Percentiles rank a stretch among this genome's conserved stretches.
Evolutionary conservation across 306 rosid species (phyloP).

Genomic region (Citrullus colocynthis): DNA sequence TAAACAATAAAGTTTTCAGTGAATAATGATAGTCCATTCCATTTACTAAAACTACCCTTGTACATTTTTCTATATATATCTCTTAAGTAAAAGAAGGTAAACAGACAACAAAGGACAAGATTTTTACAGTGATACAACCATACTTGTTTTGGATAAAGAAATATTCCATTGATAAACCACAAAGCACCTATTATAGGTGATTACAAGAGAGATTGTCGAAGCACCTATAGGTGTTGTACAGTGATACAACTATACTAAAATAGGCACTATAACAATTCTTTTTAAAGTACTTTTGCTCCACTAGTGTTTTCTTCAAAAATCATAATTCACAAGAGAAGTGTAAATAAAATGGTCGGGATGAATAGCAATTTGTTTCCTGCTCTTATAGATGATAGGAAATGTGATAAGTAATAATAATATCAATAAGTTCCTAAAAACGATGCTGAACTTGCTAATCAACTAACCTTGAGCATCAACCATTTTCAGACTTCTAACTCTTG

Average conservation of each 20-base stretch:
- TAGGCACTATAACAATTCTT: not conserved
- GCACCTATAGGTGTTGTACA: no score
- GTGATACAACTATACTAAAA: no score
- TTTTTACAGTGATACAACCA: no score
- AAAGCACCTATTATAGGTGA: no score
- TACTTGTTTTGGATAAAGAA: no score
- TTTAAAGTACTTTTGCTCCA: not conserved
- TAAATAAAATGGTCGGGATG: not conserved
- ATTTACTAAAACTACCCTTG: no score
- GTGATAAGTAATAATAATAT: not conserved
- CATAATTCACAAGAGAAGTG: not conserved
- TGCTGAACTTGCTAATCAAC: slow-evolving; percentile 9
- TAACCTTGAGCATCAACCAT: slow-evolving; percentile 41
- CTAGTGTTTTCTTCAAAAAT: not conserved
- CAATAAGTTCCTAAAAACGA: not conserved
- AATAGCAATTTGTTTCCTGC: not conserved
- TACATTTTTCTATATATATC: no score
- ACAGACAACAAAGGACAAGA: not conserved
- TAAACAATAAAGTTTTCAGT: not conserved
- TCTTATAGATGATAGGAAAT: not conserved
- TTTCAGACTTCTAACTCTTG: slow-evolving; percentile 27
- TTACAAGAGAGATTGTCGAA: no score
- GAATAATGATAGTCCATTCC: no score
- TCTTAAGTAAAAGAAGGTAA: not conserved
- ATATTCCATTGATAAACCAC: no score